phyloP scores from a whole-genome alignment of 257 asterid species.

The Jasminum sambac region DNA sequence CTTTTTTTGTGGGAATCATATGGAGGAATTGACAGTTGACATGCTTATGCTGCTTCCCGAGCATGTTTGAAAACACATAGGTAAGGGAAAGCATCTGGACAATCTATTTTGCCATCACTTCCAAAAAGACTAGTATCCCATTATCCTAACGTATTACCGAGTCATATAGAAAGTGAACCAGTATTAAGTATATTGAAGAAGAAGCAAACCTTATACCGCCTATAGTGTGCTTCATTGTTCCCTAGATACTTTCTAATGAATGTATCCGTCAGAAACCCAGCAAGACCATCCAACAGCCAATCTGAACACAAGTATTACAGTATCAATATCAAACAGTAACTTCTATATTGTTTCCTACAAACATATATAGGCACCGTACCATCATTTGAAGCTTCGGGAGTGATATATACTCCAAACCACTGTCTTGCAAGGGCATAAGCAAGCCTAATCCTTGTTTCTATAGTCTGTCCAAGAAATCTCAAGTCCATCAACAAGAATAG shows the following conservation, averaged over 20 bases:
- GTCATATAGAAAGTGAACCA: slow-evolving; percentile 2
- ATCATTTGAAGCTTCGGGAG: slow-evolving; percentile 85
- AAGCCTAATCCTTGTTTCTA: slow-evolving; percentile 88
- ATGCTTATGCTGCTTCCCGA: slow-evolving; percentile 9
- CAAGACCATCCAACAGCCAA: slow-evolving; percentile 99
- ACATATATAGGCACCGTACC: slow-evolving; percentile 46
- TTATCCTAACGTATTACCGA: slow-evolving; percentile 11
- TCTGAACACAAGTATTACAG: slow-evolving; percentile 49
- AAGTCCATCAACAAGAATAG: slow-evolving; percentile 36
- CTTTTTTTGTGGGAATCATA: neutral
- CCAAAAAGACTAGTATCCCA: slow-evolving; percentile 12
- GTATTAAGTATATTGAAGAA: slow-evolving; percentile 17
- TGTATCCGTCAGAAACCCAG: slow-evolving; percentile 86
- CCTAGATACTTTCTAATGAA: slow-evolving; percentile 84
- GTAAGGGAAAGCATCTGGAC: neutral
- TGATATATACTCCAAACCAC: slow-evolving; percentile 97
- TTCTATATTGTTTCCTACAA: slow-evolving; percentile 12
- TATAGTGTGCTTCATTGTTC: slow-evolving; percentile 94
- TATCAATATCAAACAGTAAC: slow-evolving; percentile 34
- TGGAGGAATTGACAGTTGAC: neutral
- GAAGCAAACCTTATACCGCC: slow-evolving; percentile 85
- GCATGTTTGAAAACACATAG: slow-evolving; percentile 6
- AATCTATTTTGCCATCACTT: slow-evolving; percentile 18
- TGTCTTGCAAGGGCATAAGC: slow-evolving; percentile 94
- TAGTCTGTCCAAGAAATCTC: slow-evolving; percentile 63